phyloP scores from a whole-genome alignment of 177 flowering plant genomes.

The Vitis hybrid region DNA sequence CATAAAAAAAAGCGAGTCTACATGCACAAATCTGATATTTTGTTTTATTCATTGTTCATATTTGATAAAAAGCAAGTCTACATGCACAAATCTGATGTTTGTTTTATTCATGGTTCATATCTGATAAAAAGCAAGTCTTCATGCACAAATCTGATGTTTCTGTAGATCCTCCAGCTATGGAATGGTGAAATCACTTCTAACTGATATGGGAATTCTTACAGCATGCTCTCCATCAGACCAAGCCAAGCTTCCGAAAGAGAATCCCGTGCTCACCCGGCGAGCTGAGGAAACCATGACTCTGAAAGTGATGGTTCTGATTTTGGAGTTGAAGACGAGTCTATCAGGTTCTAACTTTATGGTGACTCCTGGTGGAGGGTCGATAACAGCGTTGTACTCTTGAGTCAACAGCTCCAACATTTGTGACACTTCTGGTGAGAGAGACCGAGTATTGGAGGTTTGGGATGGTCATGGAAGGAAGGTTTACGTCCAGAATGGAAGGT shows the following conservation, averaged over 20 bases:
- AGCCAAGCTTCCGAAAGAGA: slow-evolving; percentile 32
- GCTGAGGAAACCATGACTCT: slow-evolving; percentile 16
- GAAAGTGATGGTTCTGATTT: slow-evolving; percentile 16
- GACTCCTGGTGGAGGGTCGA: slow-evolving; percentile 24
- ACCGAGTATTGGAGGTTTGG: slow-evolving; percentile 21
- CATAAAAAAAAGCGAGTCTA: too few relatives aligned
- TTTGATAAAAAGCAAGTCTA: too few relatives aligned
- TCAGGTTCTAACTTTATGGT: slow-evolving; percentile 19
- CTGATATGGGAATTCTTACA: slow-evolving; percentile 28
- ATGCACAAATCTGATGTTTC: too few relatives aligned
- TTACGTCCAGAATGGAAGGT: slow-evolving; percentile 24
- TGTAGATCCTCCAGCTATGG: too few relatives aligned
- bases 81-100: too few relatives aligned
- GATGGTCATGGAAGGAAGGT: slow-evolving; percentile 38
- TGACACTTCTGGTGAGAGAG: slow-evolving; percentile 28
- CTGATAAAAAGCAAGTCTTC: too few relatives aligned
- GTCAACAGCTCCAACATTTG: slow-evolving; percentile 31
- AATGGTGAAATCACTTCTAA: too few relatives aligned
- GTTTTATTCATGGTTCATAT: too few relatives aligned
- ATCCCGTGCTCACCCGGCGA: slow-evolving; percentile 16
- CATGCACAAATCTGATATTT: too few relatives aligned
- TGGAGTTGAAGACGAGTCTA: slow-evolving; percentile 20
- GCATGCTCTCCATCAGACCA: slow-evolving; percentile 31
- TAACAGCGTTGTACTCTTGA: slow-evolving; percentile 20
- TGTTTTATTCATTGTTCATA: too few relatives aligned